Evolutionary conservation across 2,329 filamentous ascomycete species (phyloP), one percentile per base, ranked within the genome.

Genomic region (Exophiala oligosperma): DNA sequence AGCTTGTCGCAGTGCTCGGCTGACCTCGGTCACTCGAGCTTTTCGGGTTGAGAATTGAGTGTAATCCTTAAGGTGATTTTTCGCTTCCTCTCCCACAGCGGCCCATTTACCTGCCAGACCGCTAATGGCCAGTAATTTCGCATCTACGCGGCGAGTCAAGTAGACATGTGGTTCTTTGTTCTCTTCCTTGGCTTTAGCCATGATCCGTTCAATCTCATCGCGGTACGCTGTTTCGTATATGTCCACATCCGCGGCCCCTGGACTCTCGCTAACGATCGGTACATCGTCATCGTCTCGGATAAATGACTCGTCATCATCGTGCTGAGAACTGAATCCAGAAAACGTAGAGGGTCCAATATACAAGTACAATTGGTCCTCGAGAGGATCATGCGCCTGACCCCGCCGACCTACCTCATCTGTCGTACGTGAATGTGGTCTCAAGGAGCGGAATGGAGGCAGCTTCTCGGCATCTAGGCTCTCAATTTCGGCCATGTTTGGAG

Each of bases 221-320:
- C 90, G 85, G 71, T 96, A 97, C 0, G 93, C 93, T 0, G 83
- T 85, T 71, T 96, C 91, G 72, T 96, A 97, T 57, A 97, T 88
- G 69, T 94, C 87, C 66, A 91, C 91, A 60, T 95, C 91, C 4
- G 90, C 89, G 1, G 87, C 88, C 0, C 88, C 88, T 2, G 93
- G 93, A 1, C 90, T 95, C 73, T 96, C 92, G 29, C 90, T 90
- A 41, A 96, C 86, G 3, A 88, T 71, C 23, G 70, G 74, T 23
- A 67, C 66, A 47, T 62, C 61, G 47, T 66, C 64, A 23, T 73
- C 70, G 40, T 70, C 67, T 1, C 62, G 53, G 5, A 67, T 35
- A 43, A 64, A 65, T 12, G 62, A 57, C 6, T 54, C 51, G 49
- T 64, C 56, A 4, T 72, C 65, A n/a, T 71, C 66, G 17, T 77